phyloP scores from a whole-genome alignment of 2,329 filamentous ascomycete genomes.

The Colletotrichum simmondsii region DNA sequence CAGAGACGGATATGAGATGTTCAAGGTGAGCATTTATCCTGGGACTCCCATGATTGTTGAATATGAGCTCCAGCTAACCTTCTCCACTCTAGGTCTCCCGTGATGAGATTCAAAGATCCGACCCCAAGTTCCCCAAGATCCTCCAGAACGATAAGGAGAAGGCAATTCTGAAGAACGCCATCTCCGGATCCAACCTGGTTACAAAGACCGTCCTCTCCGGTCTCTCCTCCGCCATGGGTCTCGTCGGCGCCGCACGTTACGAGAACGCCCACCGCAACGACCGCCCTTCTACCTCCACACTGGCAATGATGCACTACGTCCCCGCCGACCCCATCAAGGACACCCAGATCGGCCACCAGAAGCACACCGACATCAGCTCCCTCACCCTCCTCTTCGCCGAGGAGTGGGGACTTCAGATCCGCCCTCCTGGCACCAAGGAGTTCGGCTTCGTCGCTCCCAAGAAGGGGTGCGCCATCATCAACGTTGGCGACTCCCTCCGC shows the following conservation, averaged over 20 bases:
- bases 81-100: constrained; percentile 48
- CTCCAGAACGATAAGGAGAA: constrained; percentile 61
- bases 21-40: constrained; percentile 51
- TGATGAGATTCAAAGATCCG: constrained; percentile 60
- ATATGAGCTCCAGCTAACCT: not conserved
- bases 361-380: constrained; percentile 67
- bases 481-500: constrained; percentile 69
- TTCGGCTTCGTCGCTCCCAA: constrained; percentile 66
- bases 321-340: constrained; percentile 52
- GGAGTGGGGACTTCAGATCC: constrained; percentile 68
- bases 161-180: constrained; percentile 59
- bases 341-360: constrained; percentile 62
- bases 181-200: constrained; percentile 60
- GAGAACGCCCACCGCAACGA: constrained; percentile 64
- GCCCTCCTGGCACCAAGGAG: constrained; percentile 55
- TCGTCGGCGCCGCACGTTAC: constrained; percentile 57
- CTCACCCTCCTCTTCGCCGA: constrained; percentile 66
- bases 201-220: constrained; percentile 61
- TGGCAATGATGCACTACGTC: constrained; percentile 67
- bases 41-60: too few species aligned
- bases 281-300: constrained; percentile 57
- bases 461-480: constrained; percentile 63
- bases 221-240: constrained; percentile 58
- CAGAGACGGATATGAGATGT: constrained; percentile 65
- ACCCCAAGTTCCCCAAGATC: constrained; percentile 56